Evolutionary conservation across 1,284 basidiomycete genomes (phyloP).

Genomic region (Kwoniella shivajii): DNA sequence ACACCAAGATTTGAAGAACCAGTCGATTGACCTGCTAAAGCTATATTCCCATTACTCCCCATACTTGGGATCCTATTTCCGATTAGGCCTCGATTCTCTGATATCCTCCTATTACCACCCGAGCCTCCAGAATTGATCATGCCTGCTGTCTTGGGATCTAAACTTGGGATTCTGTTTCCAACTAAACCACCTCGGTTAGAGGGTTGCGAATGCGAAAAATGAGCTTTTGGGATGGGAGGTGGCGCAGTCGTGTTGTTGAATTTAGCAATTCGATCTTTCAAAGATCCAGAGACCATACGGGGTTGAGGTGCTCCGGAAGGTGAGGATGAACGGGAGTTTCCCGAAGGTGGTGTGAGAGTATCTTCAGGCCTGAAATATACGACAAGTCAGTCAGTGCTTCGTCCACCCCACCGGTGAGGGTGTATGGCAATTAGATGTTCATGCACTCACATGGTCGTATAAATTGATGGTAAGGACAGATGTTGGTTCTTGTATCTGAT

Average conservation of each 20-base stretch:
- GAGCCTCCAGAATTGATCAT: conserved; percentile 16
- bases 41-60: background rate
- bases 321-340: conserved; percentile 32
- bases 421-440: background rate
- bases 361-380: background rate
- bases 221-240: conserved; percentile 42
- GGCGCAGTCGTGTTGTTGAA: conserved; percentile 50
- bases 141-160: conserved; percentile 49
- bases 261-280: conserved; percentile 53
- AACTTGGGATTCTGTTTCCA: conserved; percentile 47
- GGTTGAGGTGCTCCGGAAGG: conserved; percentile 20
- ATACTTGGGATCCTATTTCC: conserved; percentile 47
- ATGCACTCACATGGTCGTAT: background rate
- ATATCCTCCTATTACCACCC: conserved; percentile 30
- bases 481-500: too few relatives aligned
- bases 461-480: too few relatives aligned
- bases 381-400: background rate
- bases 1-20: conserved; percentile 11
- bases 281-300: conserved; percentile 44
- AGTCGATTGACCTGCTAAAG: conserved; percentile 11
- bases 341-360: conserved; percentile 24
- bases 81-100: conserved; percentile 42
- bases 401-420: background rate
- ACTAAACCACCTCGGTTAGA: conserved; percentile 38
- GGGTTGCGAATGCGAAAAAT: conserved; percentile 20